Evolutionary conservation across 495 filamentous ascomycete genomes (phyloP).

Genomic region (Xylaria venustula): DNA sequence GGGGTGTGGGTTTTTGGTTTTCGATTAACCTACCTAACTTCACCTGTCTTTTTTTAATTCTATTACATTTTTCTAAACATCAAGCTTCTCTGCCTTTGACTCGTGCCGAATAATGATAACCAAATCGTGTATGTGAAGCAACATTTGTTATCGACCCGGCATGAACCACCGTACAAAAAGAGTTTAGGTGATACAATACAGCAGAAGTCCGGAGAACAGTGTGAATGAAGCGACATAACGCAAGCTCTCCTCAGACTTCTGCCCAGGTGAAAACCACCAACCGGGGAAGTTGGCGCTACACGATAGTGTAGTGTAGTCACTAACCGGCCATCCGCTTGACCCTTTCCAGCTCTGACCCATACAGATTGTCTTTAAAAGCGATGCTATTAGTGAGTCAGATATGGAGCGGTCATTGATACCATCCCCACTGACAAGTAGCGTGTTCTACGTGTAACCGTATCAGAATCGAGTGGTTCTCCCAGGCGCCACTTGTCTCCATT

Average conservation of each 20-base stretch:
- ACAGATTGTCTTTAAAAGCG: too few relatives aligned
- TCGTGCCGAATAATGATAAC: too few relatives aligned
- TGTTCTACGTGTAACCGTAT: slow-evolving; percentile 20
- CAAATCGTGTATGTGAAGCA: too few relatives aligned
- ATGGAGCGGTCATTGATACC: neutral
- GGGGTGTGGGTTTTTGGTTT: too few relatives aligned
- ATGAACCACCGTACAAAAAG: too few relatives aligned
- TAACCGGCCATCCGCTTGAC: neutral
- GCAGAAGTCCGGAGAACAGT: neutral
- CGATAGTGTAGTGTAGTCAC: too few relatives aligned
- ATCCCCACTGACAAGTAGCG: slow-evolving; percentile 1
- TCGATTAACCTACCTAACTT: too few relatives aligned
- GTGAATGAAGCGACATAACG: neutral
- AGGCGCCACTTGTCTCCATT: slow-evolving; percentile 37
- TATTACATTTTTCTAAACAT: too few relatives aligned
- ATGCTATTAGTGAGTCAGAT: neutral
- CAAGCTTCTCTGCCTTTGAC: too few relatives aligned
- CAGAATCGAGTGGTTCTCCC: slow-evolving; percentile 28
- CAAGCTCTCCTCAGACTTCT: neutral
- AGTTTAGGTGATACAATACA: neutral
- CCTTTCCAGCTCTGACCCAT: too few relatives aligned
- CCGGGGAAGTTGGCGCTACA: slow-evolving; percentile 7
- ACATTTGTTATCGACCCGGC: neutral
- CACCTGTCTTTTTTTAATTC: too few relatives aligned
- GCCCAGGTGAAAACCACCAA: slow-evolving; percentile 1